phyloP scores from a whole-genome alignment of 371 early-diverging fungal genomes.

The Mortierella sp. region DNA sequence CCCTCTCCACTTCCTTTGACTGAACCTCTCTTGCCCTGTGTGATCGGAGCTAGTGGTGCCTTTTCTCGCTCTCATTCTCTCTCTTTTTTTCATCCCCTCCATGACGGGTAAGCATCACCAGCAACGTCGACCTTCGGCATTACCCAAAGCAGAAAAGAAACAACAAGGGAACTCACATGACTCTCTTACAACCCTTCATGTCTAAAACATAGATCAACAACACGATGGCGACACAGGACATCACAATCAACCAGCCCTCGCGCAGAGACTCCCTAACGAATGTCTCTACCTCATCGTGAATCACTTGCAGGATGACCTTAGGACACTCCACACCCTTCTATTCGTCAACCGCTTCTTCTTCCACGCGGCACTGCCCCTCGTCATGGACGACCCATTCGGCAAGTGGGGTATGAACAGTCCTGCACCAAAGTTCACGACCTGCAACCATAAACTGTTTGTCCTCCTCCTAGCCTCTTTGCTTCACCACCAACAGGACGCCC shows the following conservation, averaged over 20 bases:
- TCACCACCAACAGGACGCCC: background rate
- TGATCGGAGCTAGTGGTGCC: no score
- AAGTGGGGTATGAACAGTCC: background rate
- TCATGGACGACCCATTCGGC: conserved; percentile 1
- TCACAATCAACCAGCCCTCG: background rate
- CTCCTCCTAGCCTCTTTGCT: background rate
- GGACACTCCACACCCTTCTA: conserved; percentile 11
- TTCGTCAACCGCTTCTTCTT: conserved; percentile 28
- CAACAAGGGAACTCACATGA: no score
- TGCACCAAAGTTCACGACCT: background rate
- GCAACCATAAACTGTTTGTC: background rate
- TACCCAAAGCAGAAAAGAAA: no score
- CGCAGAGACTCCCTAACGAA: conserved; percentile 17
- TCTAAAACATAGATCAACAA: no score
- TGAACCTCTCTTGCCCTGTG: no score
- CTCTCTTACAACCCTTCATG: no score
- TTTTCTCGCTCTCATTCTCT: no score
- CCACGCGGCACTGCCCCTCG: conserved; percentile 17
- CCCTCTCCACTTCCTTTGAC: no score
- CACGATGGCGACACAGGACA: background rate
- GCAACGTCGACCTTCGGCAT: no score
- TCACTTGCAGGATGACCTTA: conserved; percentile 3
- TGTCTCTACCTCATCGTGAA: conserved; percentile 22
- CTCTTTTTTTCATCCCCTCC: no score
- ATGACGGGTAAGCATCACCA: no score